phyloP scores from a whole-genome alignment of 2,329 filamentous ascomycete genomes.

The Fusarium sp. region DNA sequence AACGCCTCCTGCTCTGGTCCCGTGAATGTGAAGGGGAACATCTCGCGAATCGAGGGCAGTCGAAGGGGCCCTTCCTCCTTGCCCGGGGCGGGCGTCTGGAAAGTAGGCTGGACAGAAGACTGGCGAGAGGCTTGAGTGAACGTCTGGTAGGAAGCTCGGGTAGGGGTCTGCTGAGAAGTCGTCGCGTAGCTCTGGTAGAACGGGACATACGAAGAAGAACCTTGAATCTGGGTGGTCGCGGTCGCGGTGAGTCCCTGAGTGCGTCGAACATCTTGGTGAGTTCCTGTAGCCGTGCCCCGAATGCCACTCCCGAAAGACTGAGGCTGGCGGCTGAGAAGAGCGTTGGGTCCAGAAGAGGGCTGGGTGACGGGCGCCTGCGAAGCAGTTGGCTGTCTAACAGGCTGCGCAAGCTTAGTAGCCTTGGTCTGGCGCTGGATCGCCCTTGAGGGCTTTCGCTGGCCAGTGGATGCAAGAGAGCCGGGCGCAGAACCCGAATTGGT shows the following conservation, averaged over 20 bases:
- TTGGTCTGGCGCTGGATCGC: background rate
- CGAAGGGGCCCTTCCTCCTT: background rate
- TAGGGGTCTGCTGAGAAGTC: background rate
- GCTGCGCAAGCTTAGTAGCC: background rate
- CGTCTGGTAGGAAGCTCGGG: background rate
- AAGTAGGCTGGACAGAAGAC: background rate
- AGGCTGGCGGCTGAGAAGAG: background rate
- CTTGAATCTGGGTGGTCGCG: background rate
- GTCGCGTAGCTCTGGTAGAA: background rate
- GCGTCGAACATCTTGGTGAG: background rate
- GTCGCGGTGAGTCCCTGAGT: background rate
- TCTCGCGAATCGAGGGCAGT: constrained; percentile 26
- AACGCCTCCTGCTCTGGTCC: background rate
- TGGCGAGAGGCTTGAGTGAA: background rate
- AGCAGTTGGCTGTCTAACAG: background rate
- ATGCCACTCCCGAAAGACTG: background rate
- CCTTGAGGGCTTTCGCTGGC: background rate
- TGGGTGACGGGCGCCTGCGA: background rate
- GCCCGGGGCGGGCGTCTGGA: background rate
- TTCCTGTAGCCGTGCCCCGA: constrained; percentile 1
- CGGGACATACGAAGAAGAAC: background rate
- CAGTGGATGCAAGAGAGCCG: background rate
- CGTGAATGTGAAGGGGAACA: constrained; percentile 15
- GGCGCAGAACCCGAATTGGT: background rate
- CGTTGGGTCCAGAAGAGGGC: background rate